Percentiles rank a stretch among this genome's conserved stretches.
Evolutionary conservation across 768 basidiomycete species (phyloP).

Genomic region (Porpolomopsis calyptriformis): DNA sequence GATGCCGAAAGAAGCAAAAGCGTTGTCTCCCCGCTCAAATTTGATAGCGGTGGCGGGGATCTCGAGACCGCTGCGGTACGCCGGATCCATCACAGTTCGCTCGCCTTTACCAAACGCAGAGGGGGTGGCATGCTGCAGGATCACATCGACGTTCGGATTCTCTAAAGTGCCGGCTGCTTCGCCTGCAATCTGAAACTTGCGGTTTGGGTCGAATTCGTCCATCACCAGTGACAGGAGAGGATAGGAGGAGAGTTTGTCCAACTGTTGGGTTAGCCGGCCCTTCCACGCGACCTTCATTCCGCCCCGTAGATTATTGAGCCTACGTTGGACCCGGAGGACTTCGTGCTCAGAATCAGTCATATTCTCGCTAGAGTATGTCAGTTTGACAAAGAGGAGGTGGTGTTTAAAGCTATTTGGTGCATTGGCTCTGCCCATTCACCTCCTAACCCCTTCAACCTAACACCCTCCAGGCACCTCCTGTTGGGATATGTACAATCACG

Average conservation of each 20-base stretch:
- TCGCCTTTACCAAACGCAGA: constrained; percentile 13
- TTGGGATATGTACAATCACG: too few relatives aligned
- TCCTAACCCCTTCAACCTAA: too few relatives aligned
- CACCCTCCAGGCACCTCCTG: too few relatives aligned
- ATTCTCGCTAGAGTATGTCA: too few relatives aligned
- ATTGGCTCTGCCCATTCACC: too few relatives aligned
- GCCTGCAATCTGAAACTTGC: constrained; percentile 3
- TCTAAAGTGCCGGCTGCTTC: constrained; percentile 10
- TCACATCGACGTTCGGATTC: constrained; percentile 10
- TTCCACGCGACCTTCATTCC: not conserved
- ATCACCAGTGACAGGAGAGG: not conserved
- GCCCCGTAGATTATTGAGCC: not conserved
- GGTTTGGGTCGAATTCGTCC: not conserved
- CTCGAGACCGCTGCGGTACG: constrained; percentile 11
- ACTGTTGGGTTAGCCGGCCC: not conserved
- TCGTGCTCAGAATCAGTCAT: not conserved
- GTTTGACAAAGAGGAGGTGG: too few relatives aligned
- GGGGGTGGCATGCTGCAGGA: constrained; percentile 8
- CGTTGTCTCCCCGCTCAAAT: not conserved
- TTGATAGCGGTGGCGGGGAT: constrained; percentile 6
- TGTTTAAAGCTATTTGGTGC: too few relatives aligned
- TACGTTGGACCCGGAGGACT: not conserved
- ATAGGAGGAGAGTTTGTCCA: constrained; percentile 4
- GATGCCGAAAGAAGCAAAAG: not conserved
- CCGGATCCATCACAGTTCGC: constrained; percentile 10